Conservation (phyloP, 495 filamentous ascomycete species). For the Neurospora sp. region DNA sequence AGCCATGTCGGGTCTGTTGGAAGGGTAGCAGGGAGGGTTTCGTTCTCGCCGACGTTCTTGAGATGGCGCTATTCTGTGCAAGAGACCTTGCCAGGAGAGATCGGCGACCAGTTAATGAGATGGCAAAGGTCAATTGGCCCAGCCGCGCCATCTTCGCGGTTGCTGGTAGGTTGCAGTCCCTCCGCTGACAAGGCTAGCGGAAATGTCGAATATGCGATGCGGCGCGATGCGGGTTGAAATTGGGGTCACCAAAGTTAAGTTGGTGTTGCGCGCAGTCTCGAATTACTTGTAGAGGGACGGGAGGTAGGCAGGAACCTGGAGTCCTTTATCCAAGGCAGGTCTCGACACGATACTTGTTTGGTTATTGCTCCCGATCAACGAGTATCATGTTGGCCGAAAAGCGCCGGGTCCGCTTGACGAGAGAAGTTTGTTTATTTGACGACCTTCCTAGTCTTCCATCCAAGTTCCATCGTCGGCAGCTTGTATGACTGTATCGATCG, state of each 20-base stretch:
- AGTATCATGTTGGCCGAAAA: neutral
- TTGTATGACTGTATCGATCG: neutral
- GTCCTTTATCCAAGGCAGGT: neutral
- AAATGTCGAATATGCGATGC: neutral
- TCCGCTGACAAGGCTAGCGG: neutral
- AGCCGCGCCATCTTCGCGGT: neutral
- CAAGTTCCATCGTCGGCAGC: neutral
- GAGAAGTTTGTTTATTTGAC: neutral
- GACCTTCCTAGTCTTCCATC: neutral
- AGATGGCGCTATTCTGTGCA: neutral
- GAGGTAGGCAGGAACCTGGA: neutral
- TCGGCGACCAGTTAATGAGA: neutral
- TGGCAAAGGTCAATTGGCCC: neutral
- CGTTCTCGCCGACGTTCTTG: neutral
- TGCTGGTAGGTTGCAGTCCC: neutral
- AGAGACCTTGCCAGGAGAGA: neutral
- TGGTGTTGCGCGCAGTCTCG: neutral
- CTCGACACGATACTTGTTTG: neutral
- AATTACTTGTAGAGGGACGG: neutral
- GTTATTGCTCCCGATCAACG: neutral
- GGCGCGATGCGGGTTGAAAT: neutral
- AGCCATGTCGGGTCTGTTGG: constrained; percentile 4
- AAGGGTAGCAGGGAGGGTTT: neutral
- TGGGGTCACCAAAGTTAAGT: neutral
- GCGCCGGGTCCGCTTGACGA: neutral